A percentile compares a stretch with the other conserved stretches of the same genome.
phyloP scores from a whole-genome alignment of 345 rosid genomes.

The Sisymbrium irio region DNA sequence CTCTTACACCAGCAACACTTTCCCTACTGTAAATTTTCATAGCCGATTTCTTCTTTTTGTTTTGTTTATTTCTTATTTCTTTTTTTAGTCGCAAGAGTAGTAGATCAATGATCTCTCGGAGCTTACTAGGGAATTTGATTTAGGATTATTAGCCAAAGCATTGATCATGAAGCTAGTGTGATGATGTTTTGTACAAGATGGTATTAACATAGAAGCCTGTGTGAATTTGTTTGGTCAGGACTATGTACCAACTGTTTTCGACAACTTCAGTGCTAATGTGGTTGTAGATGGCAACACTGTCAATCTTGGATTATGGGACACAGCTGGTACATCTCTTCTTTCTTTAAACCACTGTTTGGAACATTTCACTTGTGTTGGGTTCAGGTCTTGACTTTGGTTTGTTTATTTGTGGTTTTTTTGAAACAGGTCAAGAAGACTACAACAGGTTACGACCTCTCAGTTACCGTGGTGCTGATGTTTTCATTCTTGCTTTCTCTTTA shows the following conservation, averaged over 20 bases:
- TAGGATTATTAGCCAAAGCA: not conserved
- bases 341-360: not conserved
- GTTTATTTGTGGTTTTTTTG: not conserved
- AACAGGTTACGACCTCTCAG: conserved; percentile 82
- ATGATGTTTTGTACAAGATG: not conserved
- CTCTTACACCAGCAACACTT: conserved; percentile 84
- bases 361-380: not conserved
- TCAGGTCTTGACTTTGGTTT: conserved; percentile 5
- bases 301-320: conserved; percentile 93
- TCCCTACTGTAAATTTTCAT: conserved; percentile 62
- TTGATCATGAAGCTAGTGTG: not conserved
- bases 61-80: not conserved
- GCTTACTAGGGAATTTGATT: not conserved
- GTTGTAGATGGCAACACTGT: conserved; percentile 93
- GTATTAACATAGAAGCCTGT: not conserved
- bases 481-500: conserved; percentile 91
- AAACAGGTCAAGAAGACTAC: conserved; percentile 92
- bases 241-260: conserved; percentile 95
- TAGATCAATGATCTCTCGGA: not conserved
- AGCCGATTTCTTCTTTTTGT: not conserved
- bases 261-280: conserved; percentile 98
- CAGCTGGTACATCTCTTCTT: conserved; percentile 66
- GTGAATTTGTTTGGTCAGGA: conserved; percentile 47
- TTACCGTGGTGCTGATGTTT: conserved; percentile 93
- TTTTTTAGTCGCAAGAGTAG: not conserved